Evolutionary conservation across 164 flowering plant genomes (phyloP).

Genomic region (Chimonanthus salicifolius): DNA sequence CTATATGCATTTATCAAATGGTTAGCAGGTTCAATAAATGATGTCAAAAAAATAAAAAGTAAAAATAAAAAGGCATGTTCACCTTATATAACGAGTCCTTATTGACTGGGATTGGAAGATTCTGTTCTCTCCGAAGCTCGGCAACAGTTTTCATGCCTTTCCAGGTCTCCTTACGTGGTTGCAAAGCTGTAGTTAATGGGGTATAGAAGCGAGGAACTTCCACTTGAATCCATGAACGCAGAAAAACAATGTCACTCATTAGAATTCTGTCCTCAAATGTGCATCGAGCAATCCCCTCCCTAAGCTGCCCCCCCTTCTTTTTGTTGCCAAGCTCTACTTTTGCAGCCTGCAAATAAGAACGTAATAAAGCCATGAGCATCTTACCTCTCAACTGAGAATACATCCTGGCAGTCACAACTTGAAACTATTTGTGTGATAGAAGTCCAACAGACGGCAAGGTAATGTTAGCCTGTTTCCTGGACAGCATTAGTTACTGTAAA

Average conservation of each 20-base stretch:
- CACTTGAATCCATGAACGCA: conserved; percentile 84
- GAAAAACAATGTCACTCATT: conserved; percentile 90
- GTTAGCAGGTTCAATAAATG: too few relatives aligned
- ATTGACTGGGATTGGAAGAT: conserved; percentile 70
- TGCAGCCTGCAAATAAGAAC: conserved; percentile 57
- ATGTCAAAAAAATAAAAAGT: too few relatives aligned
- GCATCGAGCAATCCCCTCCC: conserved; percentile 62
- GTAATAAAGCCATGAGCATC: not conserved
- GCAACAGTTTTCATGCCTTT: conserved; percentile 86
- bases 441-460: too few relatives aligned
- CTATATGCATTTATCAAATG: too few relatives aligned
- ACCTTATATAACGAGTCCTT: conserved; percentile 95
- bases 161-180: conserved; percentile 73
- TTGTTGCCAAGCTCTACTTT: conserved; percentile 71
- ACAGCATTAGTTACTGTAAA: too few relatives aligned
- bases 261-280: conserved; percentile 90
- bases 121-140: conserved; percentile 66
- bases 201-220: conserved; percentile 78
- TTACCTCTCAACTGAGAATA: not conserved
- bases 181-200: conserved; percentile 83
- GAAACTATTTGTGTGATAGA: too few relatives aligned
- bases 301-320: conserved; percentile 48
- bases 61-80: not conserved
- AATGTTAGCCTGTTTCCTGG: too few relatives aligned
- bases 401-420: not conserved